Percentiles rank a stretch among this genome's conserved stretches.
Evolutionary conservation across 1,139 yeast species (phyloP).

Genomic region (Chernovozyma sophiae-reginae): DNA sequence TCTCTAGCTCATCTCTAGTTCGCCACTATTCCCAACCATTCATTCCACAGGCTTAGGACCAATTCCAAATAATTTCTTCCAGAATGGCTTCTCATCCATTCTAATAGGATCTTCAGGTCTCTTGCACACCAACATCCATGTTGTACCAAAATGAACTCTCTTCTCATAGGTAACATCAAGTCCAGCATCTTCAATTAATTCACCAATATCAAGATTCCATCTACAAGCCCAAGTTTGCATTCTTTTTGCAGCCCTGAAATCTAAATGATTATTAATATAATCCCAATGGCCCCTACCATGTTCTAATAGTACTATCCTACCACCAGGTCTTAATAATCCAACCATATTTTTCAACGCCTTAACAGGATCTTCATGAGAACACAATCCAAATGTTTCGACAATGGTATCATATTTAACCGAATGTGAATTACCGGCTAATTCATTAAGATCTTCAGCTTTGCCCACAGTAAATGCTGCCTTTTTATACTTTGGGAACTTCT

Average conservation of each 20-base stretch:
- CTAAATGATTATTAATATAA: conserved; percentile 74
- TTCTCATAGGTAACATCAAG: conserved; percentile 76
- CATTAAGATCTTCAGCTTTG: conserved; percentile 78
- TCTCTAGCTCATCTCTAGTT: no score
- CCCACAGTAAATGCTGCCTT: conserved; percentile 87
- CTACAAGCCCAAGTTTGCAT: conserved; percentile 95
- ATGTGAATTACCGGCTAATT: conserved; percentile 42
- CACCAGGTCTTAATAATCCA: conserved; percentile 77
- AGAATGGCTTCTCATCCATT: conserved; percentile 40
- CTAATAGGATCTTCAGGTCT: conserved; percentile 58
- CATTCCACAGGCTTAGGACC: conserved; percentile 2
- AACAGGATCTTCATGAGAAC: conserved; percentile 94
- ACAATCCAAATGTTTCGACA: conserved; percentile 88
- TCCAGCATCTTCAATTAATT: conserved; percentile 77
- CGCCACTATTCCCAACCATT: no score
- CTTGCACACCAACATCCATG: conserved; percentile 80
- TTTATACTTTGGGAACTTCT: conserved; percentile 58
- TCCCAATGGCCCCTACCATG: conserved; percentile 88
- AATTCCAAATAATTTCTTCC: conserved; percentile 41
- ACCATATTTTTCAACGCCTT: conserved; percentile 73
- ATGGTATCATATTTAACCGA: conserved; percentile 78
- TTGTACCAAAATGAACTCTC: conserved; percentile 88
- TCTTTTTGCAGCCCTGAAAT: conserved; percentile 77
- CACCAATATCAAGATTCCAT: conserved; percentile 93
- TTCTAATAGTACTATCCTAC: conserved; percentile 80